Percentiles rank a stretch among this genome's conserved stretches.
Conservation (phyloP, 371 early-diverging fungal genomes). For the Mycotypha africana region DNA sequence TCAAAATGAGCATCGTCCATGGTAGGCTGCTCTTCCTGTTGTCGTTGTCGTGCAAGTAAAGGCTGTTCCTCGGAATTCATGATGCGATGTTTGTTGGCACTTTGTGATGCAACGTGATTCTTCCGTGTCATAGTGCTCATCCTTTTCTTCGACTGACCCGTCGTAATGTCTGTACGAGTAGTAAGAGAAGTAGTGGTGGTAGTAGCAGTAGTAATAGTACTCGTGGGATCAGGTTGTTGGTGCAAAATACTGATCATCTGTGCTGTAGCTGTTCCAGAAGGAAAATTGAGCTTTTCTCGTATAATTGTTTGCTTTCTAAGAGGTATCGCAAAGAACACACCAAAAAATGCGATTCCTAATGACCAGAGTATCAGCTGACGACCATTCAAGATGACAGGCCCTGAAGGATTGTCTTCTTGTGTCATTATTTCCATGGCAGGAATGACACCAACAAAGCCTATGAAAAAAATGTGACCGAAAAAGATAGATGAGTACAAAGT, state of each 20-base stretch:
- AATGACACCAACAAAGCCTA: conserved; percentile 74
- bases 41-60: not conserved
- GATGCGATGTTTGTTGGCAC: not conserved
- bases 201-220: not conserved
- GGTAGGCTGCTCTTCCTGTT: not conserved
- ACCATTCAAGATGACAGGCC: conserved; percentile 39
- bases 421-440: conserved; percentile 71
- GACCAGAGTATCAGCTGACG: conserved; percentile 70
- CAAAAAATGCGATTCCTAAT: conserved; percentile 81
- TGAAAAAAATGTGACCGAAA: not conserved
- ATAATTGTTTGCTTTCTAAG: conserved; percentile 75
- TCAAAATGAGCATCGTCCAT: conserved; percentile 19
- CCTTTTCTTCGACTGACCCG: too few species aligned
- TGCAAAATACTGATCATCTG: conserved; percentile 81
- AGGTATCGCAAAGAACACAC: conserved; percentile 87
- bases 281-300: conserved; percentile 77
- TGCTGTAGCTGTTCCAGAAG: conserved; percentile 85
- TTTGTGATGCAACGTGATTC: not conserved
- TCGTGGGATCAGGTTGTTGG: conserved; percentile 29
- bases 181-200: too few species aligned
- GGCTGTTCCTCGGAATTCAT: conserved; percentile 1
- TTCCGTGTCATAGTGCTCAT: not conserved
- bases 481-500: too few species aligned
- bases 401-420: conserved; percentile 36
- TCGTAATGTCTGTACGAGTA: too few species aligned